These are phyloP conservation scores for Claviceps spartinae DNA, from an alignment of 2,329 filamentous ascomycete genomes.

Conservation along the genomic window DNA sequence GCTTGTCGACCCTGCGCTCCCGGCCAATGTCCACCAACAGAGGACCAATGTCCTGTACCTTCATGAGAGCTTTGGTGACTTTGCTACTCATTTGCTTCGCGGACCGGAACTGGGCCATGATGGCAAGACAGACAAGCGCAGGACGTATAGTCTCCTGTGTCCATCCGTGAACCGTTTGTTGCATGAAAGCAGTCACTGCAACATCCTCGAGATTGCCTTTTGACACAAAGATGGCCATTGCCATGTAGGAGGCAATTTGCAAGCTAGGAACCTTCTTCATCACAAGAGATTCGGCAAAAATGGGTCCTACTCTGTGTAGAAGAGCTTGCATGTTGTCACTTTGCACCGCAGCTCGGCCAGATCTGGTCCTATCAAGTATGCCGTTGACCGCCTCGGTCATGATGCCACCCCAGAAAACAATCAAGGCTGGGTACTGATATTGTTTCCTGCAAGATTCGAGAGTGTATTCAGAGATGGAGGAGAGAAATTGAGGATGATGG, in stretches of 20 bases:
- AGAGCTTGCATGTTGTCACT: slow-evolving; percentile 71
- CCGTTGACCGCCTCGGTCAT: slow-evolving; percentile 74
- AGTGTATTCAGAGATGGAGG: slow-evolving; percentile 64
- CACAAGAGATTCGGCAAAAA: slow-evolving; percentile 65
- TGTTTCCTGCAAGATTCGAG: slow-evolving; percentile 57
- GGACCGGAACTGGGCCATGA: slow-evolving; percentile 68
- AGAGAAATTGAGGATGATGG: slow-evolving; percentile 63
- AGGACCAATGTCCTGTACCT: slow-evolving; percentile 44
- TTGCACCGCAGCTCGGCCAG: slow-evolving; percentile 63
- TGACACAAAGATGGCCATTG: slow-evolving; percentile 70
- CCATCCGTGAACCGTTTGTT: slow-evolving; percentile 70
- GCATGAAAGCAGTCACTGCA: slow-evolving; percentile 77
- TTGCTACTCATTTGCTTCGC: slow-evolving; percentile 54
- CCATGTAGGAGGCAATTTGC: slow-evolving; percentile 82
- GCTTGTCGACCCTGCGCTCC: slow-evolving; percentile 54
- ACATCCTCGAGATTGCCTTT: slow-evolving; percentile 69
- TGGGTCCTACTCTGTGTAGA: slow-evolving; percentile 48
- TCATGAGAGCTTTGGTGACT: slow-evolving; percentile 56
- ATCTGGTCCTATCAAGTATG: slow-evolving; percentile 64
- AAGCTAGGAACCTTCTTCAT: slow-evolving; percentile 65
- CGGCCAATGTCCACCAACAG: slow-evolving; percentile 48
- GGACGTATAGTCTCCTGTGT: slow-evolving; percentile 57
- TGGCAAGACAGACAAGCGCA: slow-evolving; percentile 65
- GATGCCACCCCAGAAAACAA: slow-evolving; percentile 85
- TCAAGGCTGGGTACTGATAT: slow-evolving; percentile 61